These are phyloP conservation scores for Populus ilicifolia DNA, from an alignment of 345 rosid genomes.

Conservation along the genomic window DNA sequence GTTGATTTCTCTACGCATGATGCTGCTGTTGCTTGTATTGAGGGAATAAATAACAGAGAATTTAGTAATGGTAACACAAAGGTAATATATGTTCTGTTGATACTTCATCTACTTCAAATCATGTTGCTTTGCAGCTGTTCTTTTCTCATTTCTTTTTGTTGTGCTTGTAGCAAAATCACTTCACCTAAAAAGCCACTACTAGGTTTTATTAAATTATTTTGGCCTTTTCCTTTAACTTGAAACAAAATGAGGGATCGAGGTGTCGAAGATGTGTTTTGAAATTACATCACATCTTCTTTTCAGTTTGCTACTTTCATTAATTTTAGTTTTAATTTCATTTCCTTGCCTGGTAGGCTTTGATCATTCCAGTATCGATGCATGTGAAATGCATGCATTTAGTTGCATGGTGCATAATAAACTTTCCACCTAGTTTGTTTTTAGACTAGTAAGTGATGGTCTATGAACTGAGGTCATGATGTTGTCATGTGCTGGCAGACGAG, in stretches of 20 bases:
- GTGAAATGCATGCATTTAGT: not conserved
- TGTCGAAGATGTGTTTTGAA: not conserved
- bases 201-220: not conserved
- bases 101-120: not conserved
- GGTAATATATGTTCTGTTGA: slow-evolving; percentile 29
- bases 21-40: slow-evolving; percentile 52
- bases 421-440: not conserved
- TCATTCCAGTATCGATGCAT: not conserved
- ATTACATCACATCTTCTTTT: not conserved
- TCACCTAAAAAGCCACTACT: not conserved
- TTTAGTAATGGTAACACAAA: slow-evolving; percentile 37
- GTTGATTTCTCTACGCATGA: slow-evolving; percentile 54
- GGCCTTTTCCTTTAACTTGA: not conserved
- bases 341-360: not conserved
- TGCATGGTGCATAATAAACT: not conserved
- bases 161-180: not conserved
- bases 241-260: not conserved
- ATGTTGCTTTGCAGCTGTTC: not conserved
- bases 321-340: not conserved
- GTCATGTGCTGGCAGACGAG: slow-evolving; percentile 31
- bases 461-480: slow-evolving; percentile 16
- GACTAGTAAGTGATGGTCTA: not conserved
- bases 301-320: not conserved
- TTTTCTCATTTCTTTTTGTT: not conserved
- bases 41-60: slow-evolving; percentile 42